A percentile compares a stretch with the other conserved stretches of the same genome.
phyloP scores from a whole-genome alignment of 371 early-diverging fungal species.

The Mucor sp. region DNA sequence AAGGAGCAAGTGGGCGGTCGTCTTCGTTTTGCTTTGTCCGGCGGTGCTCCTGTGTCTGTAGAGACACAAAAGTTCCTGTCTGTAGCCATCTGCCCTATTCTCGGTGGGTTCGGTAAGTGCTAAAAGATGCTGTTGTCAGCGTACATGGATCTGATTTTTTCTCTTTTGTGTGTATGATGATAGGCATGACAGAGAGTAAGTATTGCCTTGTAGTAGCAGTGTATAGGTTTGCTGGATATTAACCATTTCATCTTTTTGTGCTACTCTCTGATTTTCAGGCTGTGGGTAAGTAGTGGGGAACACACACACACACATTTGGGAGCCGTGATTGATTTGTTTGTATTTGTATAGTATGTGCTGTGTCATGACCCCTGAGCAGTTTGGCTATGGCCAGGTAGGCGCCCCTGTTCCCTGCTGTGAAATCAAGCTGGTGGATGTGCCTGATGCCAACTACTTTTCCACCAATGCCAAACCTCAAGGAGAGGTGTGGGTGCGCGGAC shows the following conservation, averaged over 20 bases:
- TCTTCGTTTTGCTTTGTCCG: constrained; percentile 85
- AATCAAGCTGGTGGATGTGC: constrained; percentile 91
- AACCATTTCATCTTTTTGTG: not conserved
- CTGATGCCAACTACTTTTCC: constrained; percentile 78
- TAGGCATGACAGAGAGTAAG: constrained; percentile 45
- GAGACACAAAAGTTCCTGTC: constrained; percentile 88
- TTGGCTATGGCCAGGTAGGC: constrained; percentile 77
- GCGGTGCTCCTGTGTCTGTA: constrained; percentile 91
- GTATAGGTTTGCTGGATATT: not conserved
- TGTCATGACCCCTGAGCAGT: constrained; percentile 66
- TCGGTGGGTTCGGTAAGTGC: constrained; percentile 85
- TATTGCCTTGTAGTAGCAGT: not conserved
- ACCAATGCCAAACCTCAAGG: constrained; percentile 81
- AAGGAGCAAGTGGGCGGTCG: constrained; percentile 91
- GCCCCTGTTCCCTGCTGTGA: constrained; percentile 83
- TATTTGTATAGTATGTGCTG: constrained; percentile 58
- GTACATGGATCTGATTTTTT: too few species aligned
- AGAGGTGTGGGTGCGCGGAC: constrained; percentile 88
- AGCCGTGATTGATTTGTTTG: not conserved
- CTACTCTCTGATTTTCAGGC: constrained; percentile 16
- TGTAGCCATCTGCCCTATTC: constrained; percentile 79
- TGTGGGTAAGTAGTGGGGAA: constrained; percentile 32
- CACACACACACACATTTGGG: not conserved
- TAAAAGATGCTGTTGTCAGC: too few species aligned
- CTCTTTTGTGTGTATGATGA: not conserved